Evolutionary conservation across 441 rosid species (phyloP), one percentile per base, ranked within the genome.

Genomic region (Melastoma candidum): DNA sequence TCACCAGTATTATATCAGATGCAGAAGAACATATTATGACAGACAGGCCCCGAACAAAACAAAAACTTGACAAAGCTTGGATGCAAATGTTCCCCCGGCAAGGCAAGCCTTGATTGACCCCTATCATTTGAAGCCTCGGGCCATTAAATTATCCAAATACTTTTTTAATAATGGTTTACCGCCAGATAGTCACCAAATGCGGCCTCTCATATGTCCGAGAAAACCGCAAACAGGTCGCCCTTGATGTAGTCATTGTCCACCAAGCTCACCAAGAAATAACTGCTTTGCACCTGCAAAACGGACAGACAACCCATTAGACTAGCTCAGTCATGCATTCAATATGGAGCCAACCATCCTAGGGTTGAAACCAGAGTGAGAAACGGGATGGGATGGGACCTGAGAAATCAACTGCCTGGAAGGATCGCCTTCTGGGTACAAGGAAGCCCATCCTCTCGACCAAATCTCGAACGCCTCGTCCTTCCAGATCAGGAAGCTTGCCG

Each of bases 381-480:
- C 25, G 0, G 25, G 39, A 12, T 27, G 47, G 46, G 32, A 32
- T 3, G 6, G 13, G 12, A 93, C 97, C 96, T 89, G 79, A 68
- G 83, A 81, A 0, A 93, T 86, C 77, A 89, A 54, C 14, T 78
- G 76, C 58, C 68, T 75, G 12, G 97, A 75, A 11, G 82, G 59
- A 56, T 86, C 96, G 3, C 70, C 90, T 25, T 84, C 96, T 0
- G 90, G 77, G 74, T 82, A 93, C 69, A 81, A 65, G 48, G 68
- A 27, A 67, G 90, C 90, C 98, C 98, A 93, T 59, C 77, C 77
- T 71, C 77, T 77, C 43, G 96, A 70, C 96, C 97, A 93, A 58
- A 81, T 86, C 65, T 81, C 95, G 24, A 93, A 93, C 2, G 98
- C 98, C 68, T 93, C 97, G 12, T 93, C 98, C 78, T 93, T 93